phyloP scores from a whole-genome alignment of 306 rosid genomes.

The Sechiopsis laciniata region DNA sequence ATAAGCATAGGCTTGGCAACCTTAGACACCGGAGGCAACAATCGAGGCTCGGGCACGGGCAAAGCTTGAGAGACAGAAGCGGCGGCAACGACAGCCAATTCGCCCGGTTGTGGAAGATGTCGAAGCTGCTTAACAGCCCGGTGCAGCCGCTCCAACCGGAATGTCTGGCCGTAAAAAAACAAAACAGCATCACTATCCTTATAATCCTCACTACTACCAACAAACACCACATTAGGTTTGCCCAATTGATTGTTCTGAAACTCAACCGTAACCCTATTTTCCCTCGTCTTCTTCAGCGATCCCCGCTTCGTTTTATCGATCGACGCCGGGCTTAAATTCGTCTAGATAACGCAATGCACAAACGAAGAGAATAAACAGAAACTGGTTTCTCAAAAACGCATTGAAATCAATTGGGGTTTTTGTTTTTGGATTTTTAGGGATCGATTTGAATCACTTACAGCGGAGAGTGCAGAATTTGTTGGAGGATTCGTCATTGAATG shows the following conservation, averaged over 20 bases:
- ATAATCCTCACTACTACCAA: conserved; percentile 80
- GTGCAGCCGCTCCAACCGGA: conserved; percentile 72
- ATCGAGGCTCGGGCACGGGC: conserved; percentile 46
- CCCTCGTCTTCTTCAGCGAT: conserved; percentile 67
- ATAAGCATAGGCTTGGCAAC: conserved; percentile 37
- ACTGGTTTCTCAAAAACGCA: not conserved
- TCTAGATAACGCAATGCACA: conserved; percentile 35
- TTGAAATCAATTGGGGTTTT: not conserved
- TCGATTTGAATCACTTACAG: conserved; percentile 39
- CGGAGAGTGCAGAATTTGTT: conserved; percentile 83
- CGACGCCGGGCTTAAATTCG: conserved; percentile 89
- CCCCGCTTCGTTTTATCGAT: conserved; percentile 76
- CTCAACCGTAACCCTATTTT: conserved; percentile 72
- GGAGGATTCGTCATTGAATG: conserved; percentile 73
- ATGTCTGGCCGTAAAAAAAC: conserved; percentile 71
- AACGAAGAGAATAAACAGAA: not conserved
- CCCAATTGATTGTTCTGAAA: conserved; percentile 85
- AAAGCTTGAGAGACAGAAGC: conserved; percentile 31
- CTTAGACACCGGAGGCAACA: conserved; percentile 68
- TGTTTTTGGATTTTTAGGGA: too few species aligned
- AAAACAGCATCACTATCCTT: conserved; percentile 77
- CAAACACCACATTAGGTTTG: conserved; percentile 76
- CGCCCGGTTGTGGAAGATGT: conserved; percentile 73
- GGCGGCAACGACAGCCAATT: conserved; percentile 39
- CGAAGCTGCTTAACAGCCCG: conserved; percentile 78